A percentile compares a stretch with the other conserved stretches of the same genome.
Conservation (phyloP, 441 rosid species). For the Erodium moschatum region DNA sequence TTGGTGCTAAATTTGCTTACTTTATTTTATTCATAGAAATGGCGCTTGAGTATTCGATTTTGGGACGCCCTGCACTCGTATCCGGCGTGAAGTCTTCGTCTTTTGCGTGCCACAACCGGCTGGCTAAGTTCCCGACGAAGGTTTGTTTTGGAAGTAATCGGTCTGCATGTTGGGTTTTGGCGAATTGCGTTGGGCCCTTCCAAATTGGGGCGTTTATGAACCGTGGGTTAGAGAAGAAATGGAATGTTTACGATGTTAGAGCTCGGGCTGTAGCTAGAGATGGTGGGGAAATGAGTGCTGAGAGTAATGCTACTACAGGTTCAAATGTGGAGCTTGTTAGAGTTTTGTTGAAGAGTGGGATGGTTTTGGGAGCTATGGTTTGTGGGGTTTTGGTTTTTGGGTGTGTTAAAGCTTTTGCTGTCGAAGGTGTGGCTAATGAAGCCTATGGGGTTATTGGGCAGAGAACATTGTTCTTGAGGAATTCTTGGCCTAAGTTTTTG, state of each 20-base stretch:
- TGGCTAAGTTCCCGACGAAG: slow-evolving; percentile 23
- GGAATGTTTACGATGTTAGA: slow-evolving; percentile 25
- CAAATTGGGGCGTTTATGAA: slow-evolving; percentile 20
- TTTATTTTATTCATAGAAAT: slow-evolving; percentile 29
- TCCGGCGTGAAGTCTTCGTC: slow-evolving; percentile 28
- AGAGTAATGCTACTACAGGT: slow-evolving; percentile 18
- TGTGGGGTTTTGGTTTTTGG: slow-evolving; percentile 55
- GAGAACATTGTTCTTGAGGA: slow-evolving; percentile 49
- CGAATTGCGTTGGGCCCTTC: slow-evolving; percentile 20
- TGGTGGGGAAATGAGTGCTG: slow-evolving; percentile 26
- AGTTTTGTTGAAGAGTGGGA: slow-evolving; percentile 8
- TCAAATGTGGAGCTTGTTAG: slow-evolving; percentile 25
- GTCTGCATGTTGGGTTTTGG: slow-evolving; percentile 22
- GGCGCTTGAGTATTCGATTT: slow-evolving; percentile 47
- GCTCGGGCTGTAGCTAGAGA: slow-evolving; percentile 24
- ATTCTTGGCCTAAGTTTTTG: slow-evolving; percentile 65
- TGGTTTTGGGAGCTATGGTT: slow-evolving; percentile 55
- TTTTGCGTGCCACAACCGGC: slow-evolving; percentile 31
- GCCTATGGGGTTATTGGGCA: slow-evolving; percentile 74
- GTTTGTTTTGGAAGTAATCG: slow-evolving; percentile 25
- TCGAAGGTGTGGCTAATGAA: slow-evolving; percentile 62
- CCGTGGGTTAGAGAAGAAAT: slow-evolving; percentile 22
- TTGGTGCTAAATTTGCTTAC: not conserved
- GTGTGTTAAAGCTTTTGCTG: slow-evolving; percentile 57
- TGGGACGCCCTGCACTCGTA: slow-evolving; percentile 36